Evolutionary conservation across 768 basidiomycete genomes (phyloP), one percentile per base, ranked within the genome.

Genomic region (Xerocomellus chrysenteron): DNA sequence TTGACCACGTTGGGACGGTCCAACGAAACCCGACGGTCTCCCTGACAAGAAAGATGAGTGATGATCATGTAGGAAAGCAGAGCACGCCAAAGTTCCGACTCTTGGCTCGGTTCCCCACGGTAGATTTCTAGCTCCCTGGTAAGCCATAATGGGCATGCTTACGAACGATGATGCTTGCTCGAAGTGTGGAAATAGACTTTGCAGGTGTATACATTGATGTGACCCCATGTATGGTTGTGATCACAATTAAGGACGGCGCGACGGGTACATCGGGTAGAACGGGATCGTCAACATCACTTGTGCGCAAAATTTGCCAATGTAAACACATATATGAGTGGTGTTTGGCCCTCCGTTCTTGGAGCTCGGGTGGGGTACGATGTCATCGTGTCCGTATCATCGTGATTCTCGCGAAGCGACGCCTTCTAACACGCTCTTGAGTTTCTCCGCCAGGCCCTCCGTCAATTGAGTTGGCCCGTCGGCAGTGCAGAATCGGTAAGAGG

Each of bases 401-500:
- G 61, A 52, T 63, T 82, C 79, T 33, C 55, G 63, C 37, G 62
- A 62, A 19, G 68, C 71, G 3, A 67, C 67, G 21, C 61, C 61
- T 33, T 71, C 68, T n/a, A 86, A 68, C 17, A 75, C 47, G 45
- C 52, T 65, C 54, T 62, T 71, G 60, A 90, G 76, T 40, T 79
- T 76, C 58, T 69, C 66, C 37, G 81, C 78, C 10, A 92, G 76
- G 3, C 87, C 89, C 6, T 83, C 82, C 0, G 90, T 89, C 48
- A 93, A 78, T 55, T 83, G 81, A 2, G 79, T 77, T 0, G 88
- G 72, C 3, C 91, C 92, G 56, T 92, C 88, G 12, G 80, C 70
- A 1, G 92, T 93, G 70, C 87, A 91, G 17, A 92, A 57, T 19
- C 92, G 83, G 68, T 93, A 93, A 8, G 91, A 79, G 0, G 90